Percentiles rank a stretch among this genome's conserved stretches.
phyloP scores from a whole-genome alignment of 2,329 filamentous ascomycete genomes.

The Pleoardoris graminearum region DNA sequence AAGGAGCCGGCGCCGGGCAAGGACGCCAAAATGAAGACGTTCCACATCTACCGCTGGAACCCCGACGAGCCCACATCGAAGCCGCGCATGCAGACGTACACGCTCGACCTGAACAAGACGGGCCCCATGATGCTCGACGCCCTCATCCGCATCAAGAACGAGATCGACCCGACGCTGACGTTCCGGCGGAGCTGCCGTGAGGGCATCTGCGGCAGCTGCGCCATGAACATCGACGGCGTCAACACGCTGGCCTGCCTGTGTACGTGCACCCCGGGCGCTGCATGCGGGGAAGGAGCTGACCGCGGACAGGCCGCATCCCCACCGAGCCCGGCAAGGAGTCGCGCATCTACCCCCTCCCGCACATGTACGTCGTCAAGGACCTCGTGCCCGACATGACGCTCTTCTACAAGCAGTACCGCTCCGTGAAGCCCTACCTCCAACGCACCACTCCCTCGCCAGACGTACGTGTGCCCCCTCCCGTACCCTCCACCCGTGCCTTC shows the following conservation, averaged over 20 bases:
- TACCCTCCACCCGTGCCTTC: slow-evolving; percentile 26
- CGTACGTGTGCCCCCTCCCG: slow-evolving; percentile 58
- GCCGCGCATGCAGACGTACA: slow-evolving; percentile 94
- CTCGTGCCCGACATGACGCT: slow-evolving; percentile 96
- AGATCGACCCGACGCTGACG: slow-evolving; percentile 93
- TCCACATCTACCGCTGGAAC: slow-evolving; percentile 99
- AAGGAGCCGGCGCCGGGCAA: slow-evolving; percentile 62
- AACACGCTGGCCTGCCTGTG: slow-evolving; percentile 98
- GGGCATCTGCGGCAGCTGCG: slow-evolving; percentile 97
- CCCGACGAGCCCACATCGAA: slow-evolving; percentile 90
- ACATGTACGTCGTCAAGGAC: slow-evolving; percentile 99
- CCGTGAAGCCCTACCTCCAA: slow-evolving; percentile 98
- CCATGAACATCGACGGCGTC: slow-evolving; percentile 99
- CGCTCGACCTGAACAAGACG: slow-evolving; percentile 96
- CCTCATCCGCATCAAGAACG: slow-evolving; percentile 98
- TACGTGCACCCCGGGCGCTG: slow-evolving; percentile 56
- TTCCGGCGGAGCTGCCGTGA: slow-evolving; percentile 96
- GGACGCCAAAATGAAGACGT: slow-evolving; percentile 77
- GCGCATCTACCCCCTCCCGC: slow-evolving; percentile 96
- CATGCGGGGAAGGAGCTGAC: slow-evolving; percentile 15
- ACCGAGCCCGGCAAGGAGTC: slow-evolving; percentile 77
- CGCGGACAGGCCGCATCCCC: slow-evolving; percentile 79
- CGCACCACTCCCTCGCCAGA: slow-evolving; percentile 81
- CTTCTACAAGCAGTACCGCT: slow-evolving; percentile 99
- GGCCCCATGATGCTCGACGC: slow-evolving; percentile 98